Evolutionary conservation across 345 rosid species (phyloP).

Genomic region (Arabis alpina): DNA sequence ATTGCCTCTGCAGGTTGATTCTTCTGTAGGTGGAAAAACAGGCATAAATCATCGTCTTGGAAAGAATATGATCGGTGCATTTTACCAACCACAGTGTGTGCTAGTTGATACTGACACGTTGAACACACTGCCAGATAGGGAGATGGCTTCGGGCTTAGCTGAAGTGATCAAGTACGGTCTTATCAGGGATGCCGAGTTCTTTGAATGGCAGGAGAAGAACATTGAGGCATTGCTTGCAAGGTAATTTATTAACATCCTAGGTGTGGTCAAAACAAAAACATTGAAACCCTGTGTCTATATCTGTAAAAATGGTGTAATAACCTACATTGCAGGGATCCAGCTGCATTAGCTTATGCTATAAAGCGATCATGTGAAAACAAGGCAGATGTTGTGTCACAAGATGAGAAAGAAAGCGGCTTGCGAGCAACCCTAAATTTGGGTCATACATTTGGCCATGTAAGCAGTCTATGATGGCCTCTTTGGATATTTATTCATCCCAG

Average conservation of each 20-base stretch:
- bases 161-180: conserved; percentile 98
- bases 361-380: conserved; percentile 97
- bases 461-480: conserved; percentile 30
- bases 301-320: conserved; percentile 9
- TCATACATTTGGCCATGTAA: conserved; percentile 98
- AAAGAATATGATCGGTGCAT: conserved; percentile 97
- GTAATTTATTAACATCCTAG: conserved; percentile 39
- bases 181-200: conserved; percentile 90
- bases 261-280: conserved; percentile 4
- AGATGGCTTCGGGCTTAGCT: conserved; percentile 91
- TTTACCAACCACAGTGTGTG: conserved; percentile 98
- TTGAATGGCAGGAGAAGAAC: conserved; percentile 96
- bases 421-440: conserved; percentile 96
- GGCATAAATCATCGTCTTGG: conserved; percentile 94
- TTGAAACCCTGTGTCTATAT: conserved; percentile 6
- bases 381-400: conserved; percentile 96
- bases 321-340: conserved; percentile 73
- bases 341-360: conserved; percentile 83
- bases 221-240: conserved; percentile 75
- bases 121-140: conserved; percentile 85
- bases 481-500: not conserved
- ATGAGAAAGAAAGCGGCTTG: conserved; percentile 95
- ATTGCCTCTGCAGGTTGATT: conserved; percentile 71
- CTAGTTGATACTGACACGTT: conserved; percentile 87
- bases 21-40: conserved; percentile 99